A percentile compares a stretch with the other conserved stretches of the same genome.
Evolutionary conservation across 495 filamentous ascomycete genomes (phyloP).

Genomic region (Mytilinidion resinicola): DNA sequence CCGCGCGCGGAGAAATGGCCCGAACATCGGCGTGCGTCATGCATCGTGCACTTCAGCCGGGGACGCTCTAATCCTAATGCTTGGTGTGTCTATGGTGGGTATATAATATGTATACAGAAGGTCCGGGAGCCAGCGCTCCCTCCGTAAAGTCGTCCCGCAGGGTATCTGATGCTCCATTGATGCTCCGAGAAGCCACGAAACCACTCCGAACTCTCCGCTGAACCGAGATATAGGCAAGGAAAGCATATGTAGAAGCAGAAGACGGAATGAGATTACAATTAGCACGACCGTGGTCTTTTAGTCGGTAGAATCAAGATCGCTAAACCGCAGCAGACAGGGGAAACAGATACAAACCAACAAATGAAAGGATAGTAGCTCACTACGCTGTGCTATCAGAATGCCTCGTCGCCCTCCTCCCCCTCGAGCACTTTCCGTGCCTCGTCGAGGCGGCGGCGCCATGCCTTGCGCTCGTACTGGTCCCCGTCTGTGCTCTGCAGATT

Average conservation of each 20-base stretch:
- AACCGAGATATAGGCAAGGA: not conserved
- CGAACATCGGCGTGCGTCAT: no score
- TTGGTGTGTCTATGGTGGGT: not conserved
- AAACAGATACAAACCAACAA: not conserved
- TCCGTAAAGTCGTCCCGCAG: not conserved
- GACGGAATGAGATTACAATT: not conserved
- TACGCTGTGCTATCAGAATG: conserved; percentile 3
- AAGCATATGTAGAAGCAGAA: not conserved
- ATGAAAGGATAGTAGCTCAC: not conserved
- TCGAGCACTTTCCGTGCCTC: conserved; percentile 65
- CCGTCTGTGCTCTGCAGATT: conserved; percentile 58
- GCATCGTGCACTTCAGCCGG: no score
- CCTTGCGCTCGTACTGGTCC: conserved; percentile 53
- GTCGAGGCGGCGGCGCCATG: conserved; percentile 64
- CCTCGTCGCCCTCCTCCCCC: conserved; percentile 36
- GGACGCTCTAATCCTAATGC: not conserved
- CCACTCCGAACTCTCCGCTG: not conserved
- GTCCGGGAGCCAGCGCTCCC: not conserved
- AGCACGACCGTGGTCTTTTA: not conserved
- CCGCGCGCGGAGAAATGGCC: no score
- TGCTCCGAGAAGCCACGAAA: not conserved
- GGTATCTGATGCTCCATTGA: not conserved
- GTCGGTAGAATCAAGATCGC: not conserved
- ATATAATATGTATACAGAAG: not conserved
- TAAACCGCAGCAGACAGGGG: conserved; percentile 6